Evolutionary conservation across 345 rosid genomes (phyloP).

Genomic region (Populus ilicifolia): DNA sequence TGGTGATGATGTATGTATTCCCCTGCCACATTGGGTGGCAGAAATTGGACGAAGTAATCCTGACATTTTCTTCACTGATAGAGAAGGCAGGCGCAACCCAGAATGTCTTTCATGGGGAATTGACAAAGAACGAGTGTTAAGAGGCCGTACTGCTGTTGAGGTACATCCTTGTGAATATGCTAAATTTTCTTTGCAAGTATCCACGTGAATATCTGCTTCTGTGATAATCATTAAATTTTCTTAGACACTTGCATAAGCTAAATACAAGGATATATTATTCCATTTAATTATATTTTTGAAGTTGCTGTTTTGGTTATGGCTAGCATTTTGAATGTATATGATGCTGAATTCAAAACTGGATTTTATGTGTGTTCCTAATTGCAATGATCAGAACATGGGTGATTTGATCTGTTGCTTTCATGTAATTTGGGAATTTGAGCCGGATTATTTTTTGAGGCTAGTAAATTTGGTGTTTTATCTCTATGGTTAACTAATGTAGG

Average conservation of each 20-base stretch:
- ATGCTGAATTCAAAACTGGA: not conserved
- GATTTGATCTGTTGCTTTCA: constrained; percentile 6
- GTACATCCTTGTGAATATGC: constrained; percentile 28
- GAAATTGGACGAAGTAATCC: constrained; percentile 90
- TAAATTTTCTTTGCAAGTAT: constrained; percentile 4
- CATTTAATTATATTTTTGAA: not conserved
- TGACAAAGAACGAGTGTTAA: constrained; percentile 86
- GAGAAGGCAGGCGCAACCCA: constrained; percentile 92
- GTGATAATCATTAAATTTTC: not conserved
- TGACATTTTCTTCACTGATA: constrained; percentile 90
- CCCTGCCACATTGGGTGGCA: constrained; percentile 96
- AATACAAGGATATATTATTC: not conserved
- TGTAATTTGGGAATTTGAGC: not conserved
- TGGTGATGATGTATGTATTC: constrained; percentile 97
- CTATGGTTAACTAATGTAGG: constrained; percentile 43
- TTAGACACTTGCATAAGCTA: not conserved
- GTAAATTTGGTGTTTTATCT: constrained; percentile 3
- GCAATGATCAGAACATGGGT: not conserved
- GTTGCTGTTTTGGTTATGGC: not conserved
- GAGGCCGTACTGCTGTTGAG: constrained; percentile 94
- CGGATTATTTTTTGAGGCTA: not conserved
- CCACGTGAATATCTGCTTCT: not conserved
- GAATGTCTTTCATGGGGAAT: constrained; percentile 99
- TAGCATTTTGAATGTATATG: not conserved
- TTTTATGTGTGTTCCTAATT: not conserved